Conservation (phyloP, 805 yeast species). For the Yamadazyma paraphyllophila region DNA sequence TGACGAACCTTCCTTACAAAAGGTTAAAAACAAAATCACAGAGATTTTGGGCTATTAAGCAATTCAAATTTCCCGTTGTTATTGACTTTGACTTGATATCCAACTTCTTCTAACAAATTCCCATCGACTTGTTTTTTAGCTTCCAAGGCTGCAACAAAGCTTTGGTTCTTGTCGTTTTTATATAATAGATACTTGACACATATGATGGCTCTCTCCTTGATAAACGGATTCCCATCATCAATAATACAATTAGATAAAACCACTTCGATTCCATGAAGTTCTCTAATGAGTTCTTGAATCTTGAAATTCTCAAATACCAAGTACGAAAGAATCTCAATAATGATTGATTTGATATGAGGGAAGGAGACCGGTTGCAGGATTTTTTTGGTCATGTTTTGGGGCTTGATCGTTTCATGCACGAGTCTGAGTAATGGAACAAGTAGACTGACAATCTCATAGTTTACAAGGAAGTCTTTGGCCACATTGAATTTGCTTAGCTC, state of each 20-base stretch:
- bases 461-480: slow-evolving; percentile 40
- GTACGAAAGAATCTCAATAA: slow-evolving; percentile 64
- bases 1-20: slow-evolving; percentile 68
- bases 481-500: slow-evolving; percentile 41
- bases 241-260: slow-evolving; percentile 79
- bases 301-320: slow-evolving; percentile 49
- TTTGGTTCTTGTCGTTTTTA: slow-evolving; percentile 68
- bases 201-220: slow-evolving; percentile 79
- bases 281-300: slow-evolving; percentile 68
- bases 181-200: slow-evolving; percentile 70
- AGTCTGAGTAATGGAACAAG: slow-evolving; percentile 37
- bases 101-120: slow-evolving; percentile 60
- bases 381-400: slow-evolving; percentile 27
- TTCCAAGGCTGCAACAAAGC: slow-evolving; percentile 71
- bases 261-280: slow-evolving; percentile 64
- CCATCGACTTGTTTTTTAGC: slow-evolving; percentile 66
- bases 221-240: slow-evolving; percentile 85
- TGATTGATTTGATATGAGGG: slow-evolving; percentile 64
- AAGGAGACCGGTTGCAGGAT: slow-evolving; percentile 12
- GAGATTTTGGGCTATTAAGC: slow-evolving; percentile 50
- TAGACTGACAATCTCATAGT: slow-evolving; percentile 34
- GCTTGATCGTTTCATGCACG: slow-evolving; percentile 41
- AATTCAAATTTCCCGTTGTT: slow-evolving; percentile 4
- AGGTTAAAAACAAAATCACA: slow-evolving; percentile 71
- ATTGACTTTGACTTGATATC: slow-evolving; percentile 60